Percentiles rank a stretch among this genome's conserved stretches.
Conservation (phyloP, 1,139 yeast species). For the Zhuliangozyma blackwelliae region DNA sequence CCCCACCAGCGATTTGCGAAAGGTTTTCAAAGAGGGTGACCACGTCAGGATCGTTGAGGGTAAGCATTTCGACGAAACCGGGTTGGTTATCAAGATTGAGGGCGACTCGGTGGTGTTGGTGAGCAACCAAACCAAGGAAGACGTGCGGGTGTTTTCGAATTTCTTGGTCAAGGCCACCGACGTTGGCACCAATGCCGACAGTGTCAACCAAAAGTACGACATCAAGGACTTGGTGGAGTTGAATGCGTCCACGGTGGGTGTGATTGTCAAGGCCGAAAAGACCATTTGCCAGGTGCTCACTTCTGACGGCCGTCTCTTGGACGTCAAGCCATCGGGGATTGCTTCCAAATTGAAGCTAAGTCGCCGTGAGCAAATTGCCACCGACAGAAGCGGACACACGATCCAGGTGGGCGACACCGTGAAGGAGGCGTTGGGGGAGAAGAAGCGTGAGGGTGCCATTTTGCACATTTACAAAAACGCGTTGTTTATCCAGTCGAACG, state of each 20-base stretch:
- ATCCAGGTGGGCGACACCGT: constrained; percentile 89
- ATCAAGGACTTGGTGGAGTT: constrained; percentile 87
- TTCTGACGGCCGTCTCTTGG: constrained; percentile 73
- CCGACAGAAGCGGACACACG: constrained; percentile 82
- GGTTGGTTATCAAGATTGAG: constrained; percentile 79
- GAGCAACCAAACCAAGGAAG: constrained; percentile 84
- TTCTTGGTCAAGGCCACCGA: constrained; percentile 78
- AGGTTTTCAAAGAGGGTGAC: constrained; percentile 86
- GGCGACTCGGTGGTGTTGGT: constrained; percentile 86
- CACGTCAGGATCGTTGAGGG: constrained; percentile 93
- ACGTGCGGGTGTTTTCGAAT: constrained; percentile 88
- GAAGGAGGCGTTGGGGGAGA: constrained; percentile 61
- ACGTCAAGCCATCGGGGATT: constrained; percentile 75
- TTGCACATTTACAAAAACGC: constrained; percentile 79
- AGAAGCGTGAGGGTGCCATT: constrained; percentile 79
- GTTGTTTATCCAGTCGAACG: constrained; percentile 76
- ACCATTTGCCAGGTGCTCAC: constrained; percentile 79
- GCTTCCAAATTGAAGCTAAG: constrained; percentile 63
- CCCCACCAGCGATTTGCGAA: constrained; percentile 77
- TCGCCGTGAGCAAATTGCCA: constrained; percentile 74
- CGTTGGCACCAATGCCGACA: constrained; percentile 43
- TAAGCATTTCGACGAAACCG: constrained; percentile 88
- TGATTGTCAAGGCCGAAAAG: constrained; percentile 84
- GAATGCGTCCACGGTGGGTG: constrained; percentile 83
- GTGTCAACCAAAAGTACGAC: constrained; percentile 64